phyloP scores from a whole-genome alignment of 352 stramenopile genomes.

The Globisporangium echinulatum region DNA sequence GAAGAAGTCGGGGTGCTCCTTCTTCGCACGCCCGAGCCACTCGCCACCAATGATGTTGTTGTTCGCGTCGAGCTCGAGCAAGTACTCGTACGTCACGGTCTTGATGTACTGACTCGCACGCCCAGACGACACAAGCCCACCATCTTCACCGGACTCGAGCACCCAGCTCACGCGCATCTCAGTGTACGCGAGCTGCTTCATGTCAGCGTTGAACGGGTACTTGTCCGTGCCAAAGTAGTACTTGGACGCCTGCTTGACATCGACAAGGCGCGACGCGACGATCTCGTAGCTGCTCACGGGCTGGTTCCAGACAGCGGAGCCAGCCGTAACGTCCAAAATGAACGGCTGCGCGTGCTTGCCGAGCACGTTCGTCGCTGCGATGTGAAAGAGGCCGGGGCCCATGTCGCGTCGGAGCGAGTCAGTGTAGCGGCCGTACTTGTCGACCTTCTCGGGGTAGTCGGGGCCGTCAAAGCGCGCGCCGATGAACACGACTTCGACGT shows the following conservation, averaged over 20 bases:
- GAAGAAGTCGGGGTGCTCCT: constrained; percentile 15
- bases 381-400: constrained; percentile 44
- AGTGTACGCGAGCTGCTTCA: constrained; percentile 38
- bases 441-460: constrained; percentile 8
- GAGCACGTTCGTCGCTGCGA: constrained; percentile 40
- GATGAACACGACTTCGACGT: constrained; percentile 28
- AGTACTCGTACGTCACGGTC: constrained; percentile 11
- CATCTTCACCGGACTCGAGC: constrained; percentile 10
- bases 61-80: constrained; percentile 15
- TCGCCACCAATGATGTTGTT: constrained; percentile 17
- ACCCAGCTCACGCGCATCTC: constrained; percentile 39
- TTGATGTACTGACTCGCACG: constrained; percentile 6
- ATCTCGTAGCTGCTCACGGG: constrained; percentile 43
- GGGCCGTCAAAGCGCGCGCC: constrained; percentile 33
- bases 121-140: constrained; percentile 8
- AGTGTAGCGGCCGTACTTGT: constrained; percentile 40
- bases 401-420: constrained; percentile 38
- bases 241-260: constrained; percentile 24
- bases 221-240: constrained; percentile 29
- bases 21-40: constrained; percentile 12
- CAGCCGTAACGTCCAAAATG: constrained; percentile 38
- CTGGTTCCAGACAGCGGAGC: constrained; percentile 61
- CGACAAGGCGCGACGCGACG: constrained; percentile 19
- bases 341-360: constrained; percentile 27
- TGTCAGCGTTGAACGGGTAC: constrained; percentile 48